Conservation (phyloP, 1,284 basidiomycete genomes). For the Lentinula novae-zelandiae region DNA sequence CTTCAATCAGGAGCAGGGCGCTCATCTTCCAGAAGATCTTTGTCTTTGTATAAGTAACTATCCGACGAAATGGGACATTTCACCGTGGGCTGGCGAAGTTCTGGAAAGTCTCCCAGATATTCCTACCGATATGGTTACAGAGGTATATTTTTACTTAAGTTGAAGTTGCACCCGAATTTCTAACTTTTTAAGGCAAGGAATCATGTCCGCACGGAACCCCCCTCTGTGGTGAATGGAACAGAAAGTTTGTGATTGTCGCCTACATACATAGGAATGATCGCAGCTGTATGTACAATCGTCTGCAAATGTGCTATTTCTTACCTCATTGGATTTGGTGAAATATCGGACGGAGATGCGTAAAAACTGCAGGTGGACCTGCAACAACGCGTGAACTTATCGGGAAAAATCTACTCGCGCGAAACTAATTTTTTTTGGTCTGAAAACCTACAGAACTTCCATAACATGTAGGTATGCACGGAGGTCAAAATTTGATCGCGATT, state of each 20-base stretch:
- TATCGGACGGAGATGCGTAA: neutral
- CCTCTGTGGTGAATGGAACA: neutral
- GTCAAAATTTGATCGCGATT: neutral
- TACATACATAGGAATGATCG: neutral
- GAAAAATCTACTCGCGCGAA: neutral
- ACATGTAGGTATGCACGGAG: neutral
- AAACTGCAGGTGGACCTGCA: neutral
- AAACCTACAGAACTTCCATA: neutral
- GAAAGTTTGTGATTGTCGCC: constrained; percentile 2
- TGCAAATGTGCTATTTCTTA: neutral
- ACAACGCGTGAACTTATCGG: neutral
- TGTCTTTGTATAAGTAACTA: constrained; percentile 69
- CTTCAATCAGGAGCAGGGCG: constrained; percentile 71
- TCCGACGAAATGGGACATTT: constrained; percentile 66
- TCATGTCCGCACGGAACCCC: neutral
- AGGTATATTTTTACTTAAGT: constrained; percentile 1
- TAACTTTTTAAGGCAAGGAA: neutral
- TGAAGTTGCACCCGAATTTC: neutral
- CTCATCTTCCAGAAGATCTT: constrained; percentile 70
- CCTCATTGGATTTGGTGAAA: neutral
- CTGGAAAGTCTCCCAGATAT: constrained; percentile 46
- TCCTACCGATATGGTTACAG: constrained; percentile 7
- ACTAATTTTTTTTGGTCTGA: neutral
- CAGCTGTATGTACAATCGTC: neutral
- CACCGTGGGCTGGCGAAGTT: constrained; percentile 49